These are phyloP conservation scores for Aphanomyces astaci DNA, from an alignment of 352 stramenopile genomes.

Conservation along the genomic window DNA sequence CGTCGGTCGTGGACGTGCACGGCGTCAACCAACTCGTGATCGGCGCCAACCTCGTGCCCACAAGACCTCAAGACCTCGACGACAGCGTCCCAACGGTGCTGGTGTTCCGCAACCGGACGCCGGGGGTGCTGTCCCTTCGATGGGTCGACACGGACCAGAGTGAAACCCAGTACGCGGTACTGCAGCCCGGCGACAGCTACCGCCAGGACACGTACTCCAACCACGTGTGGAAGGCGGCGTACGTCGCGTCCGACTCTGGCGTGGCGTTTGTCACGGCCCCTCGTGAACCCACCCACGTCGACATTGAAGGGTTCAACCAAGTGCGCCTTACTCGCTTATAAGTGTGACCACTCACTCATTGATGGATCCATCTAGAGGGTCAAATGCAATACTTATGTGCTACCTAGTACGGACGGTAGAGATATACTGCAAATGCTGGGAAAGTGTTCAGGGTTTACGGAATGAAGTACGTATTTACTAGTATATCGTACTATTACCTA, in stretches of 20 bases:
- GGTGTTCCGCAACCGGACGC: conserved; percentile 16
- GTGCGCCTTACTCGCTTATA: not conserved
- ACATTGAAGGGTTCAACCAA: conserved; percentile 12
- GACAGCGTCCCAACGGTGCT: conserved; percentile 1
- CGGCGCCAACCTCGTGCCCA: not conserved
- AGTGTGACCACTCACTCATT: too few relatives aligned
- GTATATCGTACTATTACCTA: too few relatives aligned
- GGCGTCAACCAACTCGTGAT: conserved; percentile 9
- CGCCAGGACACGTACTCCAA: conserved; percentile 21
- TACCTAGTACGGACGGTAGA: too few relatives aligned
- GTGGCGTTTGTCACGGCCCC: conserved; percentile 2
- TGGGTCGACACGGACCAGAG: conserved; percentile 4
- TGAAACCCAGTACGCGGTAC: conserved; percentile 5
- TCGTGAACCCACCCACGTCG: not conserved
- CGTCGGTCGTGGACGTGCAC: conserved; percentile 9
- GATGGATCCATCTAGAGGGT: too few relatives aligned
- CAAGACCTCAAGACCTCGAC: not conserved
- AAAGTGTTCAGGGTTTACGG: too few relatives aligned
- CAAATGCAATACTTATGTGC: too few relatives aligned
- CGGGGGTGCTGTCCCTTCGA: not conserved
- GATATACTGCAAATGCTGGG: too few relatives aligned
- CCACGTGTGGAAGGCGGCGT: conserved; percentile 21
- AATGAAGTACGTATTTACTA: too few relatives aligned
- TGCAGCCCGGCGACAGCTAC: conserved; percentile 18
- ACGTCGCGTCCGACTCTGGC: not conserved